Conservation (phyloP, 768 basidiomycete genomes). For the Amanita pseudoporphyria region DNA sequence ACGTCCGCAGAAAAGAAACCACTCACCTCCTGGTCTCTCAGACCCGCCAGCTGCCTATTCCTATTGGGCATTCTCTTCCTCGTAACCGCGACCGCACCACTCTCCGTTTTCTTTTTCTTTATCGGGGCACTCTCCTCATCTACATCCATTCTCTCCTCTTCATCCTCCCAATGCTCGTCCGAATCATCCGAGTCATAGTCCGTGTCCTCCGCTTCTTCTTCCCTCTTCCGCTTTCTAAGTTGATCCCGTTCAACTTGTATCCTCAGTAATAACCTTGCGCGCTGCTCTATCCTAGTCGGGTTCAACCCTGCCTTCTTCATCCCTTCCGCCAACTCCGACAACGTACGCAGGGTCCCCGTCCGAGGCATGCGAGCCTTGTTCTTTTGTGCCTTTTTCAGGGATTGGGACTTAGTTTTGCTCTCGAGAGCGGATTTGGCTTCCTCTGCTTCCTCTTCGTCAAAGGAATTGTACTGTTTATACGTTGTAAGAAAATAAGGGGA, state of each 20-base stretch:
- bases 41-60: constrained; percentile 68
- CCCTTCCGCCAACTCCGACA: constrained; percentile 67
- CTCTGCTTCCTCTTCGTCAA: constrained; percentile 74
- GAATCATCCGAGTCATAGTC: constrained; percentile 20
- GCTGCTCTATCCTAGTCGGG: constrained; percentile 77
- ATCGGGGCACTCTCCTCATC: constrained; percentile 41
- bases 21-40: constrained; percentile 66
- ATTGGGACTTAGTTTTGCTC: constrained; percentile 65
- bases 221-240: constrained; percentile 62
- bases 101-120: constrained; percentile 56
- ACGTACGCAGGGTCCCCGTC: constrained; percentile 62
- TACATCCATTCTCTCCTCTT: constrained; percentile 40
- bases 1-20: not conserved
- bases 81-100: constrained; percentile 44
- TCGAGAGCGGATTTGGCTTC: constrained; percentile 48
- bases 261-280: constrained; percentile 80
- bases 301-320: constrained; percentile 87
- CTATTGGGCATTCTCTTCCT: constrained; percentile 50
- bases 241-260: constrained; percentile 56
- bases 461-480: constrained; percentile 41
- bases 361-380: constrained; percentile 73
- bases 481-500: not conserved
- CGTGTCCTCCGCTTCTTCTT: constrained; percentile 40
- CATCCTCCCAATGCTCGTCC: constrained; percentile 38
- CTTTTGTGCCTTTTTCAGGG: constrained; percentile 79